These are phyloP conservation scores for Pseudogymnoascus sp. DNA, from an alignment of 2,329 filamentous ascomycete genomes.

Conservation along the genomic window DNA sequence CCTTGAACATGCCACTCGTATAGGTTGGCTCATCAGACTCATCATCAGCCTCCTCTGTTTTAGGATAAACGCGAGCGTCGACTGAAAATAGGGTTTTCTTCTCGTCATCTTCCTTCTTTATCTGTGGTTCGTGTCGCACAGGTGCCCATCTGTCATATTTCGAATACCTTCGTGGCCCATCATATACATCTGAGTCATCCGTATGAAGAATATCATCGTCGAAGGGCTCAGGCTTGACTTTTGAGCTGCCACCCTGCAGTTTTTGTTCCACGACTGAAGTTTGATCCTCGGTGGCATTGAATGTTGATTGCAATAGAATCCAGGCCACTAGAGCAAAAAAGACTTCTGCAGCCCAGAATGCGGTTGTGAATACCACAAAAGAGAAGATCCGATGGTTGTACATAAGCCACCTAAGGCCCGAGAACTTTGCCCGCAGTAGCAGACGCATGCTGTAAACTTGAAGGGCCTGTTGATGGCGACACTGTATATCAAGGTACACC, in stretches of 20 bases:
- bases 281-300: constrained; percentile 16
- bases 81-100: constrained; percentile 21
- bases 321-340: constrained; percentile 60
- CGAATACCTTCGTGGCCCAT: constrained; percentile 41
- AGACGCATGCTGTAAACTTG: constrained; percentile 70
- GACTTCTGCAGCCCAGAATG: constrained; percentile 76
- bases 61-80: constrained; percentile 26
- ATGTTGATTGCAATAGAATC: constrained; percentile 38
- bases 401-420: constrained; percentile 78
- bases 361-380: constrained; percentile 59
- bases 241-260: constrained; percentile 14
- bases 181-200: constrained; percentile 34
- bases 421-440: constrained; percentile 66
- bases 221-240: constrained; percentile 25
- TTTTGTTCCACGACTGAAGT: constrained; percentile 25
- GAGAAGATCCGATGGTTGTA: constrained; percentile 70
- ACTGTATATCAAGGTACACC: constrained; percentile 39
- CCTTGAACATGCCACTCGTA: constrained; percentile 23
- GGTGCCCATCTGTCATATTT: constrained; percentile 38
- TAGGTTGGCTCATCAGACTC: constrained; percentile 40
- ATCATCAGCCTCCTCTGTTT: constrained; percentile 42
- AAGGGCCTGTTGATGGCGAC: constrained; percentile 47
- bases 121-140: constrained; percentile 34
- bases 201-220: constrained; percentile 19
- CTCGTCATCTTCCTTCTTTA: constrained; percentile 26